These are phyloP conservation scores for Lactarius sp. DNA, from an alignment of 768 basidiomycete genomes.

Conservation along the genomic window DNA sequence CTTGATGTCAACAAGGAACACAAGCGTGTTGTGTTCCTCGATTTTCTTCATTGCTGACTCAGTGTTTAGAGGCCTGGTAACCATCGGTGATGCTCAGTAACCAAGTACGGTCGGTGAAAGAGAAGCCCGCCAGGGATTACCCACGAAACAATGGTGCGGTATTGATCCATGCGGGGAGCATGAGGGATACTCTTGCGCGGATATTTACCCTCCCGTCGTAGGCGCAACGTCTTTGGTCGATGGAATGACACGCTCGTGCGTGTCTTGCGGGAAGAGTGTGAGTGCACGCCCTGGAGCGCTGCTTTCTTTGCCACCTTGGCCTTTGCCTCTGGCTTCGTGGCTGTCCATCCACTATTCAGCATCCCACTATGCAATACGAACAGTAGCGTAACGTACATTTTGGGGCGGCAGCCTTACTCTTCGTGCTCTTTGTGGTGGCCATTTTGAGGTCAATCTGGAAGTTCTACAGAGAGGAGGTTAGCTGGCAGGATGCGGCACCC, in stretches of 20 bases:
- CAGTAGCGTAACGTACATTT: slow-evolving; percentile 36
- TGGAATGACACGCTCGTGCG: slow-evolving; percentile 89
- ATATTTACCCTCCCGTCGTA: slow-evolving; percentile 84
- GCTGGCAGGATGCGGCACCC: neutral
- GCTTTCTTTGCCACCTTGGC: slow-evolving; percentile 97
- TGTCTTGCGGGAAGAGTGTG: slow-evolving; percentile 72
- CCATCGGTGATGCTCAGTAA: neutral
- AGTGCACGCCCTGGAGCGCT: slow-evolving; percentile 80
- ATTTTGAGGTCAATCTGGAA: slow-evolving; percentile 35
- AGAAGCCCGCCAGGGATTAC: slow-evolving; percentile 32
- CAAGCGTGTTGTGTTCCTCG: slow-evolving; percentile 98
- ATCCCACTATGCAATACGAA: neutral
- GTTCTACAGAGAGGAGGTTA: neutral
- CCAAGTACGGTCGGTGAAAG: no score
- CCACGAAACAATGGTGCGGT: slow-evolving; percentile 87
- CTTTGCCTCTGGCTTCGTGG: slow-evolving; percentile 44
- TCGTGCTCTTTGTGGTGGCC: slow-evolving; percentile 65
- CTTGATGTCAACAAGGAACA: slow-evolving; percentile 94
- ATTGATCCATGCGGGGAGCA: slow-evolving; percentile 94
- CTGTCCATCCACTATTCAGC: neutral
- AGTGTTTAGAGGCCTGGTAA: slow-evolving; percentile 75
- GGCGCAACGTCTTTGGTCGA: slow-evolving; percentile 89
- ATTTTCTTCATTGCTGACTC: slow-evolving; percentile 99
- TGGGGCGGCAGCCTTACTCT: slow-evolving; percentile 53
- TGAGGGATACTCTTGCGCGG: slow-evolving; percentile 93